phyloP scores from a whole-genome alignment of 345 rosid genomes.

The Atalantia buxifolia region DNA sequence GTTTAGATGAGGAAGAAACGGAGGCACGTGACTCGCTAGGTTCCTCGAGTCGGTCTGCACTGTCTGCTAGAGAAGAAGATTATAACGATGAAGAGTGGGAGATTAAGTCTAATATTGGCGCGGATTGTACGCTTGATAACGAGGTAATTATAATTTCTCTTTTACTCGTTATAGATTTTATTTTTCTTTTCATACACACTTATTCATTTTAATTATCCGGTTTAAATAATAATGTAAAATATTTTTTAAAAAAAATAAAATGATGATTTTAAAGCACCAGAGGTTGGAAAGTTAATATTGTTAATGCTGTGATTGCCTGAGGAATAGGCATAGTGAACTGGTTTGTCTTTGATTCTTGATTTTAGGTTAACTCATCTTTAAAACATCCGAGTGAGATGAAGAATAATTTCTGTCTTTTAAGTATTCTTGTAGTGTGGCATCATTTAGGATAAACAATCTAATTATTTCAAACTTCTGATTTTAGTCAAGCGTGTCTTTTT shows the following conservation, averaged over 20 bases:
- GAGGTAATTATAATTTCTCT: conserved; percentile 39
- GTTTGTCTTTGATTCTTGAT: background rate
- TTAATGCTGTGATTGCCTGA: background rate
- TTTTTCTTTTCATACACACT: background rate
- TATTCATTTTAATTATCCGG: too few relatives aligned
- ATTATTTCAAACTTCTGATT: background rate
- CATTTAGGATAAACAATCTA: background rate
- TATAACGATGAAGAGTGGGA: conserved; percentile 72
- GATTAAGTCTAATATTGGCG: conserved; percentile 63
- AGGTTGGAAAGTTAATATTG: background rate
- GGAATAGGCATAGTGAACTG: background rate
- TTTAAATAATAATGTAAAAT: too few relatives aligned
- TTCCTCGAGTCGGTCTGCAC: conserved; percentile 3
- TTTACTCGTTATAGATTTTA: background rate
- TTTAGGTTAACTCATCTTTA: too few relatives aligned
- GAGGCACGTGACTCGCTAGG: background rate
- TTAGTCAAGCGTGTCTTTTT: too few relatives aligned
- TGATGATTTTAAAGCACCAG: background rate
- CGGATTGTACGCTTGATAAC: conserved; percentile 64
- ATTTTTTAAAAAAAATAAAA: too few relatives aligned
- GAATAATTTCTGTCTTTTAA: too few relatives aligned
- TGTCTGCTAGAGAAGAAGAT: conserved; percentile 35
- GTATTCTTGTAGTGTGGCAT: background rate
- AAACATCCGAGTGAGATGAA: too few relatives aligned
- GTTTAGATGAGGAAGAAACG: conserved; percentile 19